phyloP scores from a whole-genome alignment of 257 asterid genomes.

The Gentiana dahurica region DNA sequence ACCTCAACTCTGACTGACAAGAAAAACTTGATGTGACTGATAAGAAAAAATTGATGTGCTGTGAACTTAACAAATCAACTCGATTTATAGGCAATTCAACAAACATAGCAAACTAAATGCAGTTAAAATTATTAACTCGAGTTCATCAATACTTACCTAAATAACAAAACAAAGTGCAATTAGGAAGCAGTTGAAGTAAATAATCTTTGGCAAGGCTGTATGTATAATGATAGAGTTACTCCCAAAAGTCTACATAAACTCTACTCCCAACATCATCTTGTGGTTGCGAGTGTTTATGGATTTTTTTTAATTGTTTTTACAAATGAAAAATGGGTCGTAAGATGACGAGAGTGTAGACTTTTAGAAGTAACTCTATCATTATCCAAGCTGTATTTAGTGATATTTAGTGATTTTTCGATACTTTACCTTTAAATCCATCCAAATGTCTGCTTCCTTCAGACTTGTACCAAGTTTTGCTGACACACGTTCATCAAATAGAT shows the following conservation, averaged over 20 bases:
- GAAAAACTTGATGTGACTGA: background rate
- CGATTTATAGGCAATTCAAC: constrained; percentile 20
- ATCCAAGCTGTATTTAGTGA: too few species aligned
- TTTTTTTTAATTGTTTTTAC: too few species aligned
- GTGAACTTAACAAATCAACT: constrained; percentile 6
- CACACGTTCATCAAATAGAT: constrained; percentile 21
- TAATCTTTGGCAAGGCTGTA: constrained; percentile 31
- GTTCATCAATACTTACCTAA: constrained; percentile 21
- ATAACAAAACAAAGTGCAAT: constrained; percentile 16
- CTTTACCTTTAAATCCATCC: constrained; percentile 16
- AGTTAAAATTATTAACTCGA: constrained; percentile 12
- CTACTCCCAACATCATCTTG: too few species aligned
- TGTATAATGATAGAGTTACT: background rate
- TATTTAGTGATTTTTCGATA: constrained; percentile 11
- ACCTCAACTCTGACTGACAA: constrained; percentile 10
- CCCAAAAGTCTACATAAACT: too few species aligned
- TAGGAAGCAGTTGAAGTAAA: constrained; percentile 20
- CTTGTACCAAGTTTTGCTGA: constrained; percentile 5
- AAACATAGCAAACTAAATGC: constrained; percentile 1
- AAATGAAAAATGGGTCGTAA: too few species aligned
- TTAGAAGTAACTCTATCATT: too few species aligned
- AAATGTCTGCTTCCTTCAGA: constrained; percentile 14
- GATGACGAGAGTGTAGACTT: too few species aligned
- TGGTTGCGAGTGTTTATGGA: too few species aligned
- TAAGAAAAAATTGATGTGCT: background rate